Evolutionary conservation across 805 yeast genomes (phyloP).

Genomic region (Monosporozyma solicola): DNA sequence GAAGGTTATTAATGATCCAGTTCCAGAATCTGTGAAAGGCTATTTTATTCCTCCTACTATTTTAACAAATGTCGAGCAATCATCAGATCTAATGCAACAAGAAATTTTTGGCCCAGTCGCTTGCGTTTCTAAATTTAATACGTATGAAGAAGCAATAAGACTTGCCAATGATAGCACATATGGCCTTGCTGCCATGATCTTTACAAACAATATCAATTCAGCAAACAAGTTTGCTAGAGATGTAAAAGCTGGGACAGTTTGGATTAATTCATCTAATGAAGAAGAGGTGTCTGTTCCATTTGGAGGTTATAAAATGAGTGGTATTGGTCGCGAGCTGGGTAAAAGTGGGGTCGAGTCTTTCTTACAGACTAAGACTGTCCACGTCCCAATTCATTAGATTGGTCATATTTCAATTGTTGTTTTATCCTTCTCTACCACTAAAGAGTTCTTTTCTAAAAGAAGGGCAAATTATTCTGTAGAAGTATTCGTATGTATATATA

Average conservation of each 20-base stretch:
- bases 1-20: constrained; percentile 22
- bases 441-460: too few relatives aligned
- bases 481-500: too few relatives aligned
- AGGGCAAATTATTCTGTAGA: too few relatives aligned
- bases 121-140: constrained; percentile 31
- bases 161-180: constrained; percentile 34
- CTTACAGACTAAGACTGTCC: constrained; percentile 68
- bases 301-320: constrained; percentile 75
- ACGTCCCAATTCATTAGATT: constrained; percentile 30
- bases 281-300: constrained; percentile 60
- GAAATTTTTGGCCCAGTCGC: constrained; percentile 41
- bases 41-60: constrained; percentile 36
- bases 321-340: constrained; percentile 77
- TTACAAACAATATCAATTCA: constrained; percentile 53
- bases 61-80: constrained; percentile 31
- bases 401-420: not conserved
- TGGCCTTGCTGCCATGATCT: constrained; percentile 44
- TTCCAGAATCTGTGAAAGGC: constrained; percentile 14
- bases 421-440: too few relatives aligned
- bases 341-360: constrained; percentile 61
- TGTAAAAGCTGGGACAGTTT: constrained; percentile 58
- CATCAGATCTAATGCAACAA: constrained; percentile 32
- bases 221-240: constrained; percentile 58
- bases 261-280: constrained; percentile 62
- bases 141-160: constrained; percentile 33